Evolutionary conservation across 805 yeast species (phyloP), one percentile per base, ranked within the genome.

Genomic region (Hagleromyces aurorensis): DNA sequence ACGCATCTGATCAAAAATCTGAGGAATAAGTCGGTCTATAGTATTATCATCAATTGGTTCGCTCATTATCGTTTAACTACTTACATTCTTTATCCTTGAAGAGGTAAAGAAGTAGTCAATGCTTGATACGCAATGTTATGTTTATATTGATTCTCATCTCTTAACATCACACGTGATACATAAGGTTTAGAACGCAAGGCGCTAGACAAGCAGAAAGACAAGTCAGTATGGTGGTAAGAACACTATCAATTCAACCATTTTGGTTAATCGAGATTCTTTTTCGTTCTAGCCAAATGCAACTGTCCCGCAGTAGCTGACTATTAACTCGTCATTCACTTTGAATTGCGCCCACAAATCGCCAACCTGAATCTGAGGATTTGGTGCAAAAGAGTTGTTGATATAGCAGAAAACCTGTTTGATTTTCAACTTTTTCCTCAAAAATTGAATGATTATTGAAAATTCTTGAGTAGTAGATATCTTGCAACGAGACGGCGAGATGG

Each of bases 371-470:
- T 55, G 52, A 1, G 60, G 60, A 17, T 48, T 49, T 2, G 62
- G 62, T 2, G 60, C 57, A 38, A 57, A 57, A 6, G 62, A 56
- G 29, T 52, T 57, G 26, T 52, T 56, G 4, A 57, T 40, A 25
- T 57, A 57, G 26, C 60, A 52, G 27, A 45, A 46, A 3, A 54
- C 46, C 19, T 43, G 30, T 7, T 40, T 35, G 12, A 49, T 29
- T 23, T 45, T 46, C 23, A 55, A 19, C 27, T 39, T 40, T 29
- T 36, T 38, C 23, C 34, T 30, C 8, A 55, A 27, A 25, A 53
- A 53, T 7, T 37, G 20, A 4, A 44, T 29, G 1, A 55, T 27
- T 25, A 43, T 35, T 5, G 57, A 41, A 34, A 55, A 55, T 5
- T 48, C 42, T 16, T 53, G 55, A 4, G 41, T 27, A 4, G 52